Percentiles rank a stretch among this genome's conserved stretches.
Conservation (phyloP, 2,329 filamentous ascomycete species). For the Fusarium falciforme region DNA sequence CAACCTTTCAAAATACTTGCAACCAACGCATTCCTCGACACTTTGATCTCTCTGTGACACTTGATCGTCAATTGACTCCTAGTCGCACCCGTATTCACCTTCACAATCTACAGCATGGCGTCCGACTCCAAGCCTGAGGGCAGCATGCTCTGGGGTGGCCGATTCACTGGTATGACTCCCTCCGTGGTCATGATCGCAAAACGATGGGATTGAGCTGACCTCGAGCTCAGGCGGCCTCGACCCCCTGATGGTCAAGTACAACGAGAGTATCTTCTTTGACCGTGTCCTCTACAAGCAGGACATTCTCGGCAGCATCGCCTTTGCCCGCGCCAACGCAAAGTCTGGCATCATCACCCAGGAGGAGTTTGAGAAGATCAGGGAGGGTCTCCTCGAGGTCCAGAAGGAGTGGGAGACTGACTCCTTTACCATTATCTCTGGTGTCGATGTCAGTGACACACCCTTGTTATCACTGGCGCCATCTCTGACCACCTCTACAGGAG, state of each 20-base stretch:
- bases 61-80: neutral
- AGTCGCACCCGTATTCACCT: neutral
- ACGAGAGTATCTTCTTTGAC: constrained; percentile 83
- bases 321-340: constrained; percentile 82
- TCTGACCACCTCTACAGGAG: too few species aligned
- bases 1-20: constrained; percentile 1
- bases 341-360: constrained; percentile 76
- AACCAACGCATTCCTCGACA: constrained; percentile 3
- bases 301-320: constrained; percentile 83
- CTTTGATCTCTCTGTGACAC: neutral
- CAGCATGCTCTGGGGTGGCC: constrained; percentile 59
- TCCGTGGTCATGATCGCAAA: neutral
- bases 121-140: constrained; percentile 44
- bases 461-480: too few species aligned
- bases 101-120: constrained; percentile 37
- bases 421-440: constrained; percentile 63
- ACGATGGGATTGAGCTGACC: constrained; percentile 28
- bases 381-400: constrained; percentile 70
- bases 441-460: constrained; percentile 53
- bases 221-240: constrained; percentile 68
- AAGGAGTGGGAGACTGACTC: constrained; percentile 64
- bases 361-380: constrained; percentile 81
- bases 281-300: constrained; percentile 82
- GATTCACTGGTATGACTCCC: constrained; percentile 55
- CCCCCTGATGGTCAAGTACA: constrained; percentile 88